Evolutionary conservation across 2,329 filamentous ascomycete species (phyloP).

Genomic region (Berkeleyomyces basicola): DNA sequence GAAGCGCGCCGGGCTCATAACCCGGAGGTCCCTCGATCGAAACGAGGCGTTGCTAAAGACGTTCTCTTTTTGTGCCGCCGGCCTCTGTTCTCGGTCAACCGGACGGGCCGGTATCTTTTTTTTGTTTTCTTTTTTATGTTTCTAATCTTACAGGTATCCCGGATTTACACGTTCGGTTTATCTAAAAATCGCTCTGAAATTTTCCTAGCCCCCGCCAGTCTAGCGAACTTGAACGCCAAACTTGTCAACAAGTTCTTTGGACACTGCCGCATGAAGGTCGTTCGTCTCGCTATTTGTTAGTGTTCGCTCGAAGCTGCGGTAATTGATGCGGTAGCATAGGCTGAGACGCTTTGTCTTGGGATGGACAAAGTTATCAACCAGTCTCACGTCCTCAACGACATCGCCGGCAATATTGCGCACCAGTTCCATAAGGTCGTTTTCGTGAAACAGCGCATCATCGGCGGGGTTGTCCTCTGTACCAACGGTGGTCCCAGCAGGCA

Average conservation of each 20-base stretch:
- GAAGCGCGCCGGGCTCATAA: constrained; percentile 10
- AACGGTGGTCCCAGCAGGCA: constrained; percentile 25
- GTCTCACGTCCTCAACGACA: constrained; percentile 67
- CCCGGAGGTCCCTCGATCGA: constrained; percentile 11
- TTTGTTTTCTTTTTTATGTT: neutral
- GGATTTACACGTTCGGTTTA: no score
- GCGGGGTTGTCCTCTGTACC: constrained; percentile 23
- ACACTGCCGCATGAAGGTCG: constrained; percentile 53
- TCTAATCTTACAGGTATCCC: neutral
- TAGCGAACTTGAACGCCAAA: constrained; percentile 62
- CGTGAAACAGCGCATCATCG: constrained; percentile 51
- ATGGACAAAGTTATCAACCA: constrained; percentile 77
- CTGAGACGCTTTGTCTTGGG: constrained; percentile 71
- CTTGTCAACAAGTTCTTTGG: constrained; percentile 44
- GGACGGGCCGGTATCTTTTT: neutral
- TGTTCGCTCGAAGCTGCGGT: constrained; percentile 80
- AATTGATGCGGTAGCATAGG: constrained; percentile 84
- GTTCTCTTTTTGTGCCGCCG: constrained; percentile 19
- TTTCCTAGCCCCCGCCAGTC: constrained; percentile 15
- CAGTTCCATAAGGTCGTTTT: constrained; percentile 95
- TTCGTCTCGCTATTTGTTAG: constrained; percentile 73
- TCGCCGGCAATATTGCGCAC: constrained; percentile 71
- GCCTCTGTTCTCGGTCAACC: no score
- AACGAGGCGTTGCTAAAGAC: constrained; percentile 13
- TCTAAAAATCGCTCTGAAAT: no score